Conservation (phyloP, 1,284 basidiomycete genomes). For the Cutaneotrichosporon sp. region DNA sequence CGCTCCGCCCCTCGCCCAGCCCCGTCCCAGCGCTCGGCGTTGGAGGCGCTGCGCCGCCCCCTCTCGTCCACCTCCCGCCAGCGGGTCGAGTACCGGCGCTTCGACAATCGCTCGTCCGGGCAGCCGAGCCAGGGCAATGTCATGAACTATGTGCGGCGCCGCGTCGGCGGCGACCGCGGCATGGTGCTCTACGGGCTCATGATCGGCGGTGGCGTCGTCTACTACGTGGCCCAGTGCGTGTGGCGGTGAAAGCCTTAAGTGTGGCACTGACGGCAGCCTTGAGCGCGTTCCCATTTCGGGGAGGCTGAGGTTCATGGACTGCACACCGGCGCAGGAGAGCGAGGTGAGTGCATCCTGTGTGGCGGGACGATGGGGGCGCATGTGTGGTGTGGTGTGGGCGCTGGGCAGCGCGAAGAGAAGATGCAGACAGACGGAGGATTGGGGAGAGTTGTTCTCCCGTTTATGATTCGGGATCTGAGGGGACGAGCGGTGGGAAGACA, state of each 20-base stretch:
- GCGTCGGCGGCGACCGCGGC: slow-evolving; percentile 48
- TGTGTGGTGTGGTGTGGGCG: too few species aligned
- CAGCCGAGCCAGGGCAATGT: slow-evolving; percentile 22
- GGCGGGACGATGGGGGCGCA: too few species aligned
- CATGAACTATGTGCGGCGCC: slow-evolving; percentile 34
- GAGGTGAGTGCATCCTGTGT: slow-evolving; percentile 38
- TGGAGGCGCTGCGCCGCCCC: background rate
- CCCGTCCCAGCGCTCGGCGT: background rate
- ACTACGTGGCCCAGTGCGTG: slow-evolving; percentile 66
- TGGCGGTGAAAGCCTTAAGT: background rate
- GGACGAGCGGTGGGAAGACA: too few species aligned
- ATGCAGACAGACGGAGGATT: too few species aligned
- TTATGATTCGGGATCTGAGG: background rate
- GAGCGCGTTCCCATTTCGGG: slow-evolving; percentile 81
- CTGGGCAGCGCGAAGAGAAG: too few species aligned
- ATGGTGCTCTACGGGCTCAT: slow-evolving; percentile 44
- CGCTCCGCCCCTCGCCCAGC: background rate
- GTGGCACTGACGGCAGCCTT: slow-evolving; percentile 58
- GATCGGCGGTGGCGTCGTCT: slow-evolving; percentile 56
- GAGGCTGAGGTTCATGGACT: slow-evolving; percentile 79
- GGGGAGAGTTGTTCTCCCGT: background rate
- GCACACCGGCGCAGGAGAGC: slow-evolving; percentile 64
- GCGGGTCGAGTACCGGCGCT: slow-evolving; percentile 39
- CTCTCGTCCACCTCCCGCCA: slow-evolving; percentile 2
- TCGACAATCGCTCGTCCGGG: slow-evolving; percentile 19